phyloP scores from a whole-genome alignment of 306 rosid species.

The Prosopis cineraria region DNA sequence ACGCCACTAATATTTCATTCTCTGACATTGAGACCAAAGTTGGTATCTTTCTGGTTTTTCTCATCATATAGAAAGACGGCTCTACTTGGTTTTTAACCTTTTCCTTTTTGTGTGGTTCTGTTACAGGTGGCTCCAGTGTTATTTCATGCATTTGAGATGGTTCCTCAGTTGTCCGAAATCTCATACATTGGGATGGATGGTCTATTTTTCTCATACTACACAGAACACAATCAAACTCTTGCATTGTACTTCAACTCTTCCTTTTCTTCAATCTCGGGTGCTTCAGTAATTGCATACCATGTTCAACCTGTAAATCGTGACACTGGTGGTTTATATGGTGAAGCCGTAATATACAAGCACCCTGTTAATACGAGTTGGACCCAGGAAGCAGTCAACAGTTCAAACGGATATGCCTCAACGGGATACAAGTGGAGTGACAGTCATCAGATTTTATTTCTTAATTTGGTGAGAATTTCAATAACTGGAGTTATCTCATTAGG shows the following conservation, averaged over 20 bases:
- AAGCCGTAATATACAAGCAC: conserved; percentile 32
- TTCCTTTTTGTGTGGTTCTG: neutral
- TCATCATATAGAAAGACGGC: neutral
- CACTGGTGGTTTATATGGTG: conserved; percentile 48
- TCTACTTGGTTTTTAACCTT: neutral
- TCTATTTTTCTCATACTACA: conserved; percentile 50
- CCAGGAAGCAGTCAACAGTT: conserved; percentile 25
- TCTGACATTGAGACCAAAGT: conserved; percentile 38
- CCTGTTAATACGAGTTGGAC: conserved; percentile 38
- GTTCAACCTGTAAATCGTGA: conserved; percentile 41
- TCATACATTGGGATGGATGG: conserved; percentile 56
- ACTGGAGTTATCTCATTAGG: conserved; percentile 49
- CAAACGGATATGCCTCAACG: conserved; percentile 39
- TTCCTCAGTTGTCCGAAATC: conserved; percentile 52
- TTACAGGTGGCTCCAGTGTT: conserved; percentile 56
- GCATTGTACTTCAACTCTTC: conserved; percentile 58
- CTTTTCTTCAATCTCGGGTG: neutral
- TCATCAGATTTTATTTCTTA: conserved; percentile 37
- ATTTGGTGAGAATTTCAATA: conserved; percentile 41
- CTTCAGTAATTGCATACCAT: conserved; percentile 29
- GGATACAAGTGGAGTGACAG: conserved; percentile 44
- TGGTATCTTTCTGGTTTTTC: neutral
- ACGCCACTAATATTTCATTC: conserved; percentile 30
- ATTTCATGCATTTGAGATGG: conserved; percentile 48
- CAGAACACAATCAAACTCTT: conserved; percentile 34